Evolutionary conservation across 768 basidiomycete genomes (phyloP), one percentile per base, ranked within the genome.

Genomic region (Tylopilus sp.): DNA sequence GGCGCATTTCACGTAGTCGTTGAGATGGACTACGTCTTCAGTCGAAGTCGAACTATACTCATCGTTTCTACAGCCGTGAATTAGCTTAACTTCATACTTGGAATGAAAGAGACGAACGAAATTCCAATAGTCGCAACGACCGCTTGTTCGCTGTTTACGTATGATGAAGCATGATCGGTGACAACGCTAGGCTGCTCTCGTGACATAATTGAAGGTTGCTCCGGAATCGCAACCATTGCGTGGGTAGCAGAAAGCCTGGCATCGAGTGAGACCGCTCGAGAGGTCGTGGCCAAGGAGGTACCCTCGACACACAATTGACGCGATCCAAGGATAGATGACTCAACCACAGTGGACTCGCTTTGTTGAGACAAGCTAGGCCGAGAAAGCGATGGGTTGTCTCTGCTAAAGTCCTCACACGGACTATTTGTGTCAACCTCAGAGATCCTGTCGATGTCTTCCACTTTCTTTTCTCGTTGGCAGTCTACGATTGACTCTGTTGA

Each of bases 41-140:
- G n/a, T n/a, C n/a, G n/a, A n/a, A n/a, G n/a, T n/a, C n/a, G n/a
- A n/a, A n/a, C n/a, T n/a, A n/a, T n/a, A n/a, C n/a, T n/a, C n/a
- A n/a, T n/a, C n/a, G n/a, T n/a, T n/a, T n/a, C n/a, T n/a, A n/a
- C n/a, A n/a, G n/a, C n/a, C n/a, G n/a, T n/a, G 11, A 6, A 33
- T 62, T 13, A 63, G 29, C n/a, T 22, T 14, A 17, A 10, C 8
- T 13, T 41, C 14, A 21, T 8, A 16, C 8, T 4, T 14, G 10
- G 29, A 48, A 42, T n/a, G 13, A 48, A 37, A 26, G 19, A 31
- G 31, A 52, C 60, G 10, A 11, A 63, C 60, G 16, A 19, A 11
- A 21, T 22, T 21, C 3, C 22, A 17, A 24, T 3, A 7, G 28
- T 33, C 16, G 8, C 11, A 1, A 19, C 48, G 21, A 13, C 48